A percentile compares a stretch with the other conserved stretches of the same genome.
phyloP scores from a whole-genome alignment of 2,329 filamentous ascomycete species.

The Paraconiothyrium brasiliense region DNA sequence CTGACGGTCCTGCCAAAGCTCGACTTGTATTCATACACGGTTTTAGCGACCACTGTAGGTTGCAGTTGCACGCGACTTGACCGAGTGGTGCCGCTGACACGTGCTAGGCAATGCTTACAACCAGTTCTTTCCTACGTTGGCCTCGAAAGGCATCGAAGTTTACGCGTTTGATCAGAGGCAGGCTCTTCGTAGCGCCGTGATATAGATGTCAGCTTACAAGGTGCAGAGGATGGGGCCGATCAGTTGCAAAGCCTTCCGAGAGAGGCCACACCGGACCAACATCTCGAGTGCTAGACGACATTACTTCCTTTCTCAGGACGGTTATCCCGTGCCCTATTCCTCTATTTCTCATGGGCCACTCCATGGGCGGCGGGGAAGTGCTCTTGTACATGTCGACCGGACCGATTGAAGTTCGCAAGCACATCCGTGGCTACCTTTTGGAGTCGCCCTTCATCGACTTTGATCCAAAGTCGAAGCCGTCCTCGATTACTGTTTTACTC shows the following conservation, averaged over 20 bases:
- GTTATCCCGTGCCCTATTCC: constrained; percentile 66
- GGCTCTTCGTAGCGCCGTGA: constrained; percentile 32
- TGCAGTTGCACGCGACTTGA: background rate
- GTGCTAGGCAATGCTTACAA: constrained; percentile 73
- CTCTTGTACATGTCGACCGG: constrained; percentile 66
- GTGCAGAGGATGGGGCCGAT: constrained; percentile 80
- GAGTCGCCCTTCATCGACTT: constrained; percentile 84
- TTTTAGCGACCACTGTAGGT: constrained; percentile 79
- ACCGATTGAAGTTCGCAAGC: constrained; percentile 62
- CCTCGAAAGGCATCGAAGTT: constrained; percentile 76
- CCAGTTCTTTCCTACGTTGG: constrained; percentile 75
- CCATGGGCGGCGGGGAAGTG: constrained; percentile 86
- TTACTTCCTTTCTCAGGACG: constrained; percentile 75
- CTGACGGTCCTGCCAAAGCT: constrained; percentile 67
- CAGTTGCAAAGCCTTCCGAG: constrained; percentile 68
- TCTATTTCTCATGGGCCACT: constrained; percentile 87
- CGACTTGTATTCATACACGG: constrained; percentile 87
- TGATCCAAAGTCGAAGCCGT: constrained; percentile 71
- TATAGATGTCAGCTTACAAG: constrained; percentile 19
- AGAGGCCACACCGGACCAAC: constrained; percentile 80
- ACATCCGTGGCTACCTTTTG: constrained; percentile 77
- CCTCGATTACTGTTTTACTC: constrained; percentile 67
- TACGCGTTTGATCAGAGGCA: constrained; percentile 79
- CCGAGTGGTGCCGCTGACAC: constrained; percentile 27
- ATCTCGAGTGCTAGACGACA: constrained; percentile 75